A percentile compares a stretch with the other conserved stretches of the same genome.
Conservation (phyloP, 768 basidiomycete species). For the Suillus spraguei region DNA sequence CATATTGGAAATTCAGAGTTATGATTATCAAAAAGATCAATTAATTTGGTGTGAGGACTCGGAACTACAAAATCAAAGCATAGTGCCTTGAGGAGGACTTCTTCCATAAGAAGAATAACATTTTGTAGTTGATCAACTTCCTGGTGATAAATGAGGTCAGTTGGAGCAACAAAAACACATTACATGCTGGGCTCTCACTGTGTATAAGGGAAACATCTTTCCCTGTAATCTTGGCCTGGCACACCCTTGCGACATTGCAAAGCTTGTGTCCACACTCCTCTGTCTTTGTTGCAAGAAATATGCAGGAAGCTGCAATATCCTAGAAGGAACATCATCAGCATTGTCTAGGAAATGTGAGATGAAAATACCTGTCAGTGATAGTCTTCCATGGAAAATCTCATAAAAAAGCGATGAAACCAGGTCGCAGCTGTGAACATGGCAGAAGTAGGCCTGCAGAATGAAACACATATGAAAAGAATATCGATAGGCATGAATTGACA, state of each 20-base stretch:
- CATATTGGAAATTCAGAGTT: constrained; percentile 10
- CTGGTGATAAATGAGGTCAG: constrained; percentile 38
- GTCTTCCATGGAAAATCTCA: constrained; percentile 83
- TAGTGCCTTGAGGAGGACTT: constrained; percentile 76
- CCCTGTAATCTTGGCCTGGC: constrained; percentile 65
- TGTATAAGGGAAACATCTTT: constrained; percentile 57
- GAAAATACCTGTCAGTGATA: constrained; percentile 67
- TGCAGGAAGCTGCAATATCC: constrained; percentile 85
- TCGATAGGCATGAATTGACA: constrained; percentile 10
- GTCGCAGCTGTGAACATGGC: constrained; percentile 87
- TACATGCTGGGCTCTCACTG: constrained; percentile 64
- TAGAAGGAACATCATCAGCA: constrained; percentile 30
- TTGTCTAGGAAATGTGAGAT: constrained; percentile 14
- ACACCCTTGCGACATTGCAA: constrained; percentile 79
- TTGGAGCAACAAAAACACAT: constrained; percentile 3
- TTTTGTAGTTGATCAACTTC: constrained; percentile 75
- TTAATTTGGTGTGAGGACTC: constrained; percentile 75
- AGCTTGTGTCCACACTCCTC: constrained; percentile 88
- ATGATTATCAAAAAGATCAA: constrained; percentile 62
- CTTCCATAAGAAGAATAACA: constrained; percentile 73
- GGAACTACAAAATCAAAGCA: constrained; percentile 85
- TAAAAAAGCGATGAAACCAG: constrained; percentile 92
- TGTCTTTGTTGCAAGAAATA: constrained; percentile 90
- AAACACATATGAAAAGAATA: constrained; percentile 19
- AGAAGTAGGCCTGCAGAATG: constrained; percentile 62